Conservation (phyloP, 1,284 basidiomycete genomes). For the Cerioporus squamosus region DNA sequence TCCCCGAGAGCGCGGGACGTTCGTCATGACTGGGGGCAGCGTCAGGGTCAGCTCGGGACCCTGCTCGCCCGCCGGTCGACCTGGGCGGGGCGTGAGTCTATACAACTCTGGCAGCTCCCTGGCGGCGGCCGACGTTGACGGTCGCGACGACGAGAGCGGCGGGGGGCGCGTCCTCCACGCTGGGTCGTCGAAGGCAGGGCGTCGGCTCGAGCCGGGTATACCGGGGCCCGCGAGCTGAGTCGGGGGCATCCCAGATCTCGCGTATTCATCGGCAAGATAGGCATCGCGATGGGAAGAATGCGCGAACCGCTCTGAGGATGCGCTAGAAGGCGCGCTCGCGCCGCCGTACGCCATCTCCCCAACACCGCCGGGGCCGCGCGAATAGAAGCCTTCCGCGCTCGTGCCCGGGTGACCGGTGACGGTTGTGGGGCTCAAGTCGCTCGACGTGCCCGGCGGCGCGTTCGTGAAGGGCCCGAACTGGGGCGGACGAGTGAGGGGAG, state of each 20-base stretch:
- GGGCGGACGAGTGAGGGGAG: conserved; percentile 53
- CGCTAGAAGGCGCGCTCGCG: conserved; percentile 24
- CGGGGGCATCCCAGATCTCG: conserved; percentile 21
- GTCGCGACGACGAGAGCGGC: conserved; percentile 19
- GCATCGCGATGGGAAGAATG: conserved; percentile 20
- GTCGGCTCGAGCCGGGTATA: conserved; percentile 51
- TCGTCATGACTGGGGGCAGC: conserved; percentile 19
- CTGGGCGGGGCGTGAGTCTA: conserved; percentile 16
- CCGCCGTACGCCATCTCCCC: conserved; percentile 19
- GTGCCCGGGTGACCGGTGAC: conserved; percentile 12
- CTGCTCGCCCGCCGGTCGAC: conserved; percentile 23
- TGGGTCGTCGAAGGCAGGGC: conserved; percentile 17
- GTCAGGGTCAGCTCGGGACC: conserved; percentile 19
- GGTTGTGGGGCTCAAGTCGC: conserved; percentile 20
- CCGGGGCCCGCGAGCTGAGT: conserved; percentile 61
- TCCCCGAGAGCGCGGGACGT: conserved; percentile 10
- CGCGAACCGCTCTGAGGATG: conserved; percentile 17
- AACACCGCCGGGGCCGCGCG: conserved; percentile 14
- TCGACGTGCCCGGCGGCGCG: conserved; percentile 34
- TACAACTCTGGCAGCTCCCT: conserved; percentile 23
- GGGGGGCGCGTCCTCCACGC: conserved; percentile 15
- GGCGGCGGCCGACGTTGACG: conserved; percentile 26
- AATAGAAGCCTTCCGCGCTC: conserved; percentile 14
- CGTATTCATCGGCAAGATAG: conserved; percentile 23
- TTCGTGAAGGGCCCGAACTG: conserved; percentile 65